Conservation (phyloP, 1,284 basidiomycete genomes). For the Microbotryum saponariae region DNA sequence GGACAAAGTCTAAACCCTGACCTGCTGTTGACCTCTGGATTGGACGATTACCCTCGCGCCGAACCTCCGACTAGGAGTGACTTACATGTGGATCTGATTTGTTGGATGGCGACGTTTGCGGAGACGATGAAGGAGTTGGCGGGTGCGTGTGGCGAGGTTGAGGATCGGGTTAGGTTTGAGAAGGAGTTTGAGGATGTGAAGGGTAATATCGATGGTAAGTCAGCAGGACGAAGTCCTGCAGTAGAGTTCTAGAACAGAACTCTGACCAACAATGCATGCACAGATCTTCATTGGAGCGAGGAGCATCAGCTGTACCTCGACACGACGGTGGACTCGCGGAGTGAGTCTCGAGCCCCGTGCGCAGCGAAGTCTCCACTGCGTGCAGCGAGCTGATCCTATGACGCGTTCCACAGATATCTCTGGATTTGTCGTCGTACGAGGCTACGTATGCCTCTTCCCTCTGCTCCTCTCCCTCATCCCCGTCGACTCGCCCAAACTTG, state of each 20-base stretch:
- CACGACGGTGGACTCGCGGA: conserved; percentile 67
- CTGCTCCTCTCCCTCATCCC: conserved; percentile 73
- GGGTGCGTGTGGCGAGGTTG: conserved; percentile 61
- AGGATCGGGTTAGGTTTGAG: conserved; percentile 66
- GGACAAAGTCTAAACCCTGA: conserved; percentile 59
- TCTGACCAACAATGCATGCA: not conserved
- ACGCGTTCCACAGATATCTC: too few relatives aligned
- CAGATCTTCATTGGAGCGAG: conserved; percentile 89
- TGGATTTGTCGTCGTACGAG: conserved; percentile 37
- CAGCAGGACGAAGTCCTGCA: not conserved
- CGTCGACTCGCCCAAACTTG: conserved; percentile 66
- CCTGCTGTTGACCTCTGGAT: conserved; percentile 84
- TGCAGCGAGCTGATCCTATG: too few relatives aligned
- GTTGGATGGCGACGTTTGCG: conserved; percentile 91
- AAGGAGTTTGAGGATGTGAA: conserved; percentile 66
- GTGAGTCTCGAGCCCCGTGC: conserved; percentile 43
- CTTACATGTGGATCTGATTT: conserved; percentile 81
- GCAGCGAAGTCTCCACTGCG: too few relatives aligned
- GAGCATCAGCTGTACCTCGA: conserved; percentile 88
- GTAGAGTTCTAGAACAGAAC: not conserved
- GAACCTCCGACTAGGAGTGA: conserved; percentile 76
- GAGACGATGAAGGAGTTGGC: conserved; percentile 80
- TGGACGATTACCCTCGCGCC: conserved; percentile 89
- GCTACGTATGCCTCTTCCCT: conserved; percentile 88
- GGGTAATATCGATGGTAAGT: conserved; percentile 59